These are phyloP conservation scores for Linum usitatissimum DNA, from an alignment of 345 rosid species.

Conservation along the genomic window DNA sequence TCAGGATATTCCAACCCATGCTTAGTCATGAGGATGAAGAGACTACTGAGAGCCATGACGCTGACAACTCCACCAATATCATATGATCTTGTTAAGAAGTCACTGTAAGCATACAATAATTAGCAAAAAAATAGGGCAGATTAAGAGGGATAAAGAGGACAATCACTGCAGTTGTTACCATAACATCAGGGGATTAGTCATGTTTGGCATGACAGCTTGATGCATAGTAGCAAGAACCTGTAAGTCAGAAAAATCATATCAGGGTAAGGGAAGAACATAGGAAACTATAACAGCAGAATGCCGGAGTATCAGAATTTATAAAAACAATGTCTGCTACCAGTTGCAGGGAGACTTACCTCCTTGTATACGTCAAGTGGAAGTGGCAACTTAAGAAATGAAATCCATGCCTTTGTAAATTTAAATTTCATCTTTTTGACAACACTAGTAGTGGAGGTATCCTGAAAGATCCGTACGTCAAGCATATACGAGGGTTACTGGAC, in stretches of 20 bases:
- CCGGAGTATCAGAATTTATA: not conserved
- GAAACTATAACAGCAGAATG: conserved; percentile 29
- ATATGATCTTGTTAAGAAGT: conserved; percentile 83
- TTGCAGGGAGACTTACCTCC: conserved; percentile 42
- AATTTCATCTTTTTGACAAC: conserved; percentile 70
- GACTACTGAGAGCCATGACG: conserved; percentile 91
- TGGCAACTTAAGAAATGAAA: conserved; percentile 75
- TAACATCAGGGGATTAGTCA: conserved; percentile 69
- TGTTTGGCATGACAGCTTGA: conserved; percentile 63
- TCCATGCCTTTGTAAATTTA: conserved; percentile 89
- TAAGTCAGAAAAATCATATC: conserved; percentile 11
- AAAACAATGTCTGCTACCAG: conserved; percentile 32
- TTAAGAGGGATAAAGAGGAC: conserved; percentile 4
- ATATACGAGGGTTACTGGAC: not conserved
- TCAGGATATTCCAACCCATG: conserved; percentile 87
- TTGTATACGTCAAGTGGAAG: conserved; percentile 81
- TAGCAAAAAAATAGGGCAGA: not conserved
- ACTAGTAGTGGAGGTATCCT: conserved; percentile 51
- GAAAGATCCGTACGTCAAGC: not conserved
- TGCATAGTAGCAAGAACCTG: conserved; percentile 77
- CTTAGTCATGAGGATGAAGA: conserved; percentile 78
- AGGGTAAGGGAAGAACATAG: not conserved
- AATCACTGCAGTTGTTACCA: conserved; percentile 29
- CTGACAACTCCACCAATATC: conserved; percentile 94
- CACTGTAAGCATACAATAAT: conserved; percentile 37